Conservation (phyloP, 106 monocot genomes). For the Dioscorea alata region DNA sequence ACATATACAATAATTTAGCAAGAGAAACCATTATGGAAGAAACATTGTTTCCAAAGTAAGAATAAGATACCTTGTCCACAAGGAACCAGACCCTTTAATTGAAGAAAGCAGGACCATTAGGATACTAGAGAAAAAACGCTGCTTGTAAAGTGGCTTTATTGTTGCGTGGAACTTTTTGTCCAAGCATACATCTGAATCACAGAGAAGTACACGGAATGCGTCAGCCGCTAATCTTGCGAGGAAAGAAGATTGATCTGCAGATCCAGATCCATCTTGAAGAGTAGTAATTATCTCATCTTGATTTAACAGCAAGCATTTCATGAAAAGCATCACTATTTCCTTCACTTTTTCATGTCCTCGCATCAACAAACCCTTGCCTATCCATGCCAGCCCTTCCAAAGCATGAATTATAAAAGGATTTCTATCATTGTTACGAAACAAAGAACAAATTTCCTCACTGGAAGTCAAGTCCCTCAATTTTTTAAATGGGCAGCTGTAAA, state of each 20-base stretch:
- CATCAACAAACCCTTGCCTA: conserved; percentile 92
- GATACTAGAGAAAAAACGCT: conserved; percentile 72
- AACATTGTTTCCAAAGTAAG: too few relatives aligned
- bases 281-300: conserved; percentile 3
- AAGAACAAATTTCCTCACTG: not conserved
- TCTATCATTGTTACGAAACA: not conserved
- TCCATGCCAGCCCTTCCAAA: conserved; percentile 76
- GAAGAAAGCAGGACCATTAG: conserved; percentile 54
- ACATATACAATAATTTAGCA: too few relatives aligned
- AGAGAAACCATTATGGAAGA: too few relatives aligned
- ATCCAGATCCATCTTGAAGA: conserved; percentile 13
- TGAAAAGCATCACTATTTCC: conserved; percentile 52
- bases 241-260: conserved; percentile 7
- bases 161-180: conserved; percentile 76
- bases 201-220: conserved; percentile 70
- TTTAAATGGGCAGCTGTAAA: conserved; percentile 5
- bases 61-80: conserved; percentile 36
- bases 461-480: conserved; percentile 1
- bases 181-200: conserved; percentile 84
- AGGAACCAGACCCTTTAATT: conserved; percentile 53
- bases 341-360: conserved; percentile 85
- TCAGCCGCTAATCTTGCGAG: conserved; percentile 65
- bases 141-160: conserved; percentile 77
- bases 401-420: conserved; percentile 22
- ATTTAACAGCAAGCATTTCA: conserved; percentile 51